These are phyloP conservation scores for Brachypodium distachyon DNA, from an alignment of 202 grass and related monocot species.

Conservation along the genomic window DNA sequence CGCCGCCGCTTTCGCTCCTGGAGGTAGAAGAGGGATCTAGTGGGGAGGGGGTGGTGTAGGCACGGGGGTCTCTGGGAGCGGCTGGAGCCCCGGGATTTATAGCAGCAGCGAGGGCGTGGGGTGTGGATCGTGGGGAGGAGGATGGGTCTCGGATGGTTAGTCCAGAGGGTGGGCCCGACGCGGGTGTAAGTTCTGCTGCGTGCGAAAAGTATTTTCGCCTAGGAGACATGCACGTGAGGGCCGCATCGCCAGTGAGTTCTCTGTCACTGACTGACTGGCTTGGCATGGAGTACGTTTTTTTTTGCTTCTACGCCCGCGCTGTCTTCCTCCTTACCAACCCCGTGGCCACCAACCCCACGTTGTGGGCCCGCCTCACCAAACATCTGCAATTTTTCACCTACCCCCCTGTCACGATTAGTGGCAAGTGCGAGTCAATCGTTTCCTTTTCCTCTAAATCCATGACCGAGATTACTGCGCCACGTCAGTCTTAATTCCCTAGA, in stretches of 20 bases:
- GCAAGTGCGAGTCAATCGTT: too few relatives aligned
- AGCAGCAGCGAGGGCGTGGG: neutral
- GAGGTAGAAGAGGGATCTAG: neutral
- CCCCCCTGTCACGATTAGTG: too few relatives aligned
- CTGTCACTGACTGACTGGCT: neutral
- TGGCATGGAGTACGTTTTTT: too few relatives aligned
- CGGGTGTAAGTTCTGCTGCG: neutral
- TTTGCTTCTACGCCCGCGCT: neutral
- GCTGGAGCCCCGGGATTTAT: slow-evolving; percentile 18
- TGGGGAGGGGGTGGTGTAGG: neutral
- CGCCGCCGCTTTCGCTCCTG: neutral
- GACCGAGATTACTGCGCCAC: too few relatives aligned
- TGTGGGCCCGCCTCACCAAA: slow-evolving; percentile 7
- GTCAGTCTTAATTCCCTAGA: too few relatives aligned
- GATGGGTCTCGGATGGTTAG: neutral
- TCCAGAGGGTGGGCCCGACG: neutral
- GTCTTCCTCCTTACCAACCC: slow-evolving; percentile 11
- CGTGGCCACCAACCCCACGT: slow-evolving; percentile 17
- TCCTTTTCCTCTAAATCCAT: too few relatives aligned
- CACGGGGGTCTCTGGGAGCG: neutral
- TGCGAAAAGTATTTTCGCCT: slow-evolving; percentile 8
- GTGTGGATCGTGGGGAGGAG: slow-evolving; percentile 6
- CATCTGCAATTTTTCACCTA: neutral
- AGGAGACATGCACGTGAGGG: slow-evolving; percentile 9
- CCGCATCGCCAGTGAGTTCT: neutral